Percentiles rank a stretch among this genome's conserved stretches.
Conservation (phyloP, 2,329 filamentous ascomycete species). For the Lachnellula subtilissima region DNA sequence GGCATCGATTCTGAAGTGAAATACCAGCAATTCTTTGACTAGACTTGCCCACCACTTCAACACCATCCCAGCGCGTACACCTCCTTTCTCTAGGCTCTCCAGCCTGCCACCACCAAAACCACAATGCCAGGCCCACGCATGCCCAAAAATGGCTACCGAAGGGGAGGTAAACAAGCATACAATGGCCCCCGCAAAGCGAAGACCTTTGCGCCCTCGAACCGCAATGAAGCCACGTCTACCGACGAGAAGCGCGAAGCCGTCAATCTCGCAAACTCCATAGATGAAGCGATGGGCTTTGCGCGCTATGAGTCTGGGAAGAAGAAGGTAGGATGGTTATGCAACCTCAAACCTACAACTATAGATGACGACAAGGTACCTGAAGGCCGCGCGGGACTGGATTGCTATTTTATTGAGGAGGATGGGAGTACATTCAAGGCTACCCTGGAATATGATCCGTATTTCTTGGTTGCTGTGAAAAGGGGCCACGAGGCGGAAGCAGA, state of each 20-base stretch:
- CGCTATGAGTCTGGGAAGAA: constrained; percentile 83
- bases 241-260: constrained; percentile 90
- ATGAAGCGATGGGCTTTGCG: constrained; percentile 90
- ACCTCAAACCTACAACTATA: constrained; percentile 84
- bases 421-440: constrained; percentile 87
- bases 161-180: constrained; percentile 60
- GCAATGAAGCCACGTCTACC: constrained; percentile 79
- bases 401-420: constrained; percentile 93
- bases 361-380: constrained; percentile 79
- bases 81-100: constrained; percentile 5
- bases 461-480: constrained; percentile 83
- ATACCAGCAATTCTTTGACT: constrained; percentile 26
- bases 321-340: constrained; percentile 88
- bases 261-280: constrained; percentile 78
- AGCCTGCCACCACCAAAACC: constrained; percentile 15
- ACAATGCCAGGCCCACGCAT: constrained; percentile 54
- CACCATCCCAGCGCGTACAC: constrained; percentile 1
- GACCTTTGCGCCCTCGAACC: constrained; percentile 74
- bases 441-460: constrained; percentile 94
- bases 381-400: constrained; percentile 86
- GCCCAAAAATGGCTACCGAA: constrained; percentile 64
- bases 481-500: constrained; percentile 90
- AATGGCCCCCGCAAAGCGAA: constrained; percentile 66
- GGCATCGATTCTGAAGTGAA: neutral
- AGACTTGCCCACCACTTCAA: constrained; percentile 16